Base-by-base conservation (phyloP, 805 yeast species). In the Blastobotrys americana region DNA sequence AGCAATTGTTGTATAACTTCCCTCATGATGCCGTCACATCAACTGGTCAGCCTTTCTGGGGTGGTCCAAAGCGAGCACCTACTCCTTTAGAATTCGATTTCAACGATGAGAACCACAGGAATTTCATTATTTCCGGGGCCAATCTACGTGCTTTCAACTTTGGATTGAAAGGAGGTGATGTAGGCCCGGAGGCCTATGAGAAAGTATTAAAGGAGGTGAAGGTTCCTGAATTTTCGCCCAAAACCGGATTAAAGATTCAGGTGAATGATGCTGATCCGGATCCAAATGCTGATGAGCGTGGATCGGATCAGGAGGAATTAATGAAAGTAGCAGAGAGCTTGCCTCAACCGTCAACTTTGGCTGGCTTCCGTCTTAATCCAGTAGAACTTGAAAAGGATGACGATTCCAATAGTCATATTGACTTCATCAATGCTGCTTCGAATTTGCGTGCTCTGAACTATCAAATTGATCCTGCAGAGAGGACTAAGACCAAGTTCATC, bases 331-430 rank as follows among this genome's bases (percentile, higher is more conserved):
- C 94, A 20, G 79, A 82, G 36, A 71, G 83, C 9, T 74, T 93
- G 55, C 99, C 99, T 22, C 78, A 84, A 44, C 95, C 97, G 34
- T 78, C 95, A 2, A 71, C 89, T 0, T 68, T 93, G 58, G 94
- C 90, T 4, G 96, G 96, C 2, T 89, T 83, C 69, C 76, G 95
- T 61, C 72, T 93, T 56, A 71, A 62, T 25, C 89, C 96, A n/a
- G 93, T 83, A 39, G 97, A 89, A 55, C 93, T 93, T 63, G 99
- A 93, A 69, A 93, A 93, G 68, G 99, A 93, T 68, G 98, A 93
- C 65, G 99, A 93, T 63, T 66, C 93, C 5, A 93, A 93, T 64
- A 95, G 87, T 61, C 99, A 93, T 66, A 90, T 93, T 56, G 96
- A 90, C 63, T 93, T 93, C 65, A 93, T 93, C 55, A 72, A 90